A percentile compares a stretch with the other conserved stretches of the same genome.
Conservation (phyloP, 371 early-diverging fungal genomes). For the Mortierella sp. region DNA sequence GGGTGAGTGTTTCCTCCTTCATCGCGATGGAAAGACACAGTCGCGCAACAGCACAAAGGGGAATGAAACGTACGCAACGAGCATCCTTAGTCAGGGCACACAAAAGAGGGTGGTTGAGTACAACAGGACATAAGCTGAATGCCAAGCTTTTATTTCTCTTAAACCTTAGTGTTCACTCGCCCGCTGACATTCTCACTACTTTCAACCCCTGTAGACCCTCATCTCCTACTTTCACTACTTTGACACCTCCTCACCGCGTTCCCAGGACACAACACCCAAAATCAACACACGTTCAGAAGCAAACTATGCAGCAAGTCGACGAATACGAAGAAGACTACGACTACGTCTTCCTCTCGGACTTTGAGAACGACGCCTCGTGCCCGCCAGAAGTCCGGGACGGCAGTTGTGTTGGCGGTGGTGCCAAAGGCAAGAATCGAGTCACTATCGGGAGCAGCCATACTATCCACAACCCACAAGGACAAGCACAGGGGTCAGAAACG, state of each 20-base stretch:
- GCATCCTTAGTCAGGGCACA: background rate
- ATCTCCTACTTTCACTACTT: background rate
- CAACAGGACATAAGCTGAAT: background rate
- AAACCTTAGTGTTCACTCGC: background rate
- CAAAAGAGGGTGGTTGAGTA: background rate
- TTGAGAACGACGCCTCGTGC: slow-evolving; percentile 17
- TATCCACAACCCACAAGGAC: background rate
- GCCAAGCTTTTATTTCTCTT: background rate
- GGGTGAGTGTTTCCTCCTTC: slow-evolving; percentile 12
- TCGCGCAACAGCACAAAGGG: background rate
- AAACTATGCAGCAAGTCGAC: slow-evolving; percentile 23
- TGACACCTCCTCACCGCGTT: background rate
- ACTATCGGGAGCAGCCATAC: background rate
- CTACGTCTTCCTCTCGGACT: slow-evolving; percentile 47
- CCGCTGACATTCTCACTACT: no score
- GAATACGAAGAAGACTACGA: slow-evolving; percentile 47
- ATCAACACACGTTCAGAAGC: background rate
- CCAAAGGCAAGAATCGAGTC: background rate
- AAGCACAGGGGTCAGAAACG: background rate
- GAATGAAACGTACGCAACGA: background rate
- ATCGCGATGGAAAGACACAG: background rate
- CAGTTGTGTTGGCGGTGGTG: background rate
- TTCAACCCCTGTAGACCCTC: background rate
- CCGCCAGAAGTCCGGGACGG: background rate
- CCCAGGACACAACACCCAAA: background rate